Percentiles rank a stretch among this genome's conserved stretches.
Evolutionary conservation across 345 rosid species (phyloP).

Genomic region (Kernera saxatilis): DNA sequence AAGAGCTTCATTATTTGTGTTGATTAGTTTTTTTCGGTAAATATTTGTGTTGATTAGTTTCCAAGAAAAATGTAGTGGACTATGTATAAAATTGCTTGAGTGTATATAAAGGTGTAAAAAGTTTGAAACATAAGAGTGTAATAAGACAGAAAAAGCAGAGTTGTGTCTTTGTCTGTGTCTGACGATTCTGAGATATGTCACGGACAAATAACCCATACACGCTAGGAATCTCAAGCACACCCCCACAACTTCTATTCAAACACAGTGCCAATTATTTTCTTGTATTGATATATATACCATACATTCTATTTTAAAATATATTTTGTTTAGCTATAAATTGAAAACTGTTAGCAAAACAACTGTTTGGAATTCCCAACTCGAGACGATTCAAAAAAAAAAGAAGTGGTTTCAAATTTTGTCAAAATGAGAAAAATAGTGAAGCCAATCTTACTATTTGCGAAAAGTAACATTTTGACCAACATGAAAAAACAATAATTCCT

Average conservation of each 20-base stretch:
- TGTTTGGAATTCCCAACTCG: neutral
- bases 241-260: slow-evolving; percentile 9
- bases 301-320: neutral
- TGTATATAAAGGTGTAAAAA: neutral
- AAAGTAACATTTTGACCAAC: slow-evolving; percentile 15
- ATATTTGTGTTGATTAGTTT: neutral
- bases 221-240: slow-evolving; percentile 24
- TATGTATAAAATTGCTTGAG: neutral
- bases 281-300: neutral
- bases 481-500: neutral
- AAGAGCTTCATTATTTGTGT: neutral
- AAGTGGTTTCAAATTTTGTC: neutral
- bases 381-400: neutral
- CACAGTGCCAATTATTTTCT: slow-evolving; percentile 19
- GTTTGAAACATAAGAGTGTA: neutral
- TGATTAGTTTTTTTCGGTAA: neutral
- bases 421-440: neutral
- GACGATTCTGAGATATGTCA: slow-evolving; percentile 30
- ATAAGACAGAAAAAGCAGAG: slow-evolving; percentile 19
- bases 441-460: neutral
- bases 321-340: neutral
- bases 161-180: slow-evolving; percentile 25
- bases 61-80: neutral
- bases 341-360: neutral
- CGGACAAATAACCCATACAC: slow-evolving; percentile 28